Percentiles rank a stretch among this genome's conserved stretches.
phyloP scores from a whole-genome alignment of 257 asterid genomes.

The Petunia axillaris region DNA sequence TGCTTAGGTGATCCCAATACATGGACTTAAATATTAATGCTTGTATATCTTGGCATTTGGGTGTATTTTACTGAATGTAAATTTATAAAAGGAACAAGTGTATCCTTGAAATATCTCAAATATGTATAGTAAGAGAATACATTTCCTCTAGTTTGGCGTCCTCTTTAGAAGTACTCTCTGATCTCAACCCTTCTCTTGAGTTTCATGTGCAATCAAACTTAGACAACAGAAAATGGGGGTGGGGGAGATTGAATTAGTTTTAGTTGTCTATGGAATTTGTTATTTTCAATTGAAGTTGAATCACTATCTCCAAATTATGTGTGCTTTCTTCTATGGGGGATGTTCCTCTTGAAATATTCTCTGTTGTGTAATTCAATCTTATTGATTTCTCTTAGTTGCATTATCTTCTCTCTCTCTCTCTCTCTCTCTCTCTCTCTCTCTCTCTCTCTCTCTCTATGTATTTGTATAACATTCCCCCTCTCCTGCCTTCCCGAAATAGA shows the following conservation, averaged over 20 bases:
- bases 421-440: neutral
- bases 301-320: neutral
- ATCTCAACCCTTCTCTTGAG: neutral
- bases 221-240: neutral
- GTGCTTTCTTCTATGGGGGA: neutral
- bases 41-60: neutral
- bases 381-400: neutral
- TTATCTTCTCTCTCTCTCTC: neutral
- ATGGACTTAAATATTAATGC: neutral
- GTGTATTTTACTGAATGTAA: neutral
- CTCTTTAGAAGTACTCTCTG: neutral
- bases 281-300: neutral
- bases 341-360: neutral
- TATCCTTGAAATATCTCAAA: constrained; percentile 3
- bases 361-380: neutral
- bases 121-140: neutral
- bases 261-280: neutral
- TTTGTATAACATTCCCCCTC: neutral
- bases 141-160: neutral
- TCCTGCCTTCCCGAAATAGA: neutral
- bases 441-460: neutral
- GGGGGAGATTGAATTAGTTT: neutral
- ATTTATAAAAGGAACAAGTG: neutral
- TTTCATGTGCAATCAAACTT: neutral
- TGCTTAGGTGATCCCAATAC: neutral